Base-by-base conservation (phyloP, 306 rosid species). In the Geum urbanum region DNA sequence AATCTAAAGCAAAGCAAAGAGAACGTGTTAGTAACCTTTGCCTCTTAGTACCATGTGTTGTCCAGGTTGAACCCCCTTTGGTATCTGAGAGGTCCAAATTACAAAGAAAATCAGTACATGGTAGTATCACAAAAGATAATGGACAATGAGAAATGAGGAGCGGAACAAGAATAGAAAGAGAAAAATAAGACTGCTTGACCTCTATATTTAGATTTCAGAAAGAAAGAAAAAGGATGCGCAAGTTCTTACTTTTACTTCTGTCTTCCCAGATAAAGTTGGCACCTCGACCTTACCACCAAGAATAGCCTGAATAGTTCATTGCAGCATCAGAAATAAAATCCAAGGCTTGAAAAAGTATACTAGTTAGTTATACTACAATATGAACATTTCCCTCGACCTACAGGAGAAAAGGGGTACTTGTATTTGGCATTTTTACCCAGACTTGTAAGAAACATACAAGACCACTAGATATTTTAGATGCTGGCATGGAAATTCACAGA, bases 271-370 rank as follows among this genome's bases (percentile, higher is more conserved):
- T 74, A 94, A 81, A 67, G 97, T 91, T 58, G 96, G 99, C 54
- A 94, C 96, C 72, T 88, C 95, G 74, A 91, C 92, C 80, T 79
- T 77, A 63, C 97, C 97, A 55, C 99, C 99, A 77, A 94, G 89
- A 81, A 94, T 87, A 79, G 97, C 99, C 99, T 94, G 88, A 83
- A 76, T 73, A 37, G 32, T 74, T 63, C 60, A 80, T 50, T 24
- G 54, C 49, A 58, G 55, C 54, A 15, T 55, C 43, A 69, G 46
- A 15, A 44, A 53, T 70, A 70, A 55, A 41, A 69, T 41, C 14
- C 45, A 20, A 55, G 13, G 27, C 24, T 32, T 69, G 39, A 20
- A 52, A 13, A 67, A 24, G 43, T 39, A 32, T 20, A 11, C 49
- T 40, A 27, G 19, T 39, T 40, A 73, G 35, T 3, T 14, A 16